Conservation (phyloP, 139 green algal genomes). For the Coccomyxa sp. region DNA sequence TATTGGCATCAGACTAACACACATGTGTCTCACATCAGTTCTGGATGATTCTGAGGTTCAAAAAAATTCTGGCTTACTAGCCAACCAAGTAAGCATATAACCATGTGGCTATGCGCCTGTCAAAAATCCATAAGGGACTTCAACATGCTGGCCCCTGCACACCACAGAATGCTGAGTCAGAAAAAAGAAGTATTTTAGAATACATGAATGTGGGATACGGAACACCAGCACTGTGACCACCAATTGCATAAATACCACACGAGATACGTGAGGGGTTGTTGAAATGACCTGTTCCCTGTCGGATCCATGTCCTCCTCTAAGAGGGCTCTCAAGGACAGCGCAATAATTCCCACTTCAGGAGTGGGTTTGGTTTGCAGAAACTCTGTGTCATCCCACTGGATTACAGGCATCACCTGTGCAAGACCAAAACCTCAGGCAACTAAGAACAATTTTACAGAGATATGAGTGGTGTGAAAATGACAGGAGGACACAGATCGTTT, state of each 20-base stretch:
- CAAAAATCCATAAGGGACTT: conserved; percentile 71
- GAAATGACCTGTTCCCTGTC: not conserved
- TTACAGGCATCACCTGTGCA: conserved; percentile 32
- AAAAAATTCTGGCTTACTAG: too few species aligned
- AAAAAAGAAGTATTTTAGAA: not conserved
- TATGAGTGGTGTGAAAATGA: not conserved
- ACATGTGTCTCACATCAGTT: too few species aligned
- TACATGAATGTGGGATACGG: not conserved
- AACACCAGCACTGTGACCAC: too few species aligned
- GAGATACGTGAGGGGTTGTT: not conserved
- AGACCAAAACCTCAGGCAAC: not conserved
- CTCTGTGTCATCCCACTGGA: conserved; percentile 29
- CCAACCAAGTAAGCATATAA: too few species aligned
- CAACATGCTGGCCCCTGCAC: conserved; percentile 40
- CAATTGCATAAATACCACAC: not conserved
- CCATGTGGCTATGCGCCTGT: conserved; percentile 15
- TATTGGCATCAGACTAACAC: too few species aligned
- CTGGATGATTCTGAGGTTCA: too few species aligned
- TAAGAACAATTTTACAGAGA: not conserved
- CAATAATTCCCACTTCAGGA: conserved; percentile 33
- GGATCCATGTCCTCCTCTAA: conserved; percentile 54
- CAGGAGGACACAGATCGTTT: not conserved
- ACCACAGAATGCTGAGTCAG: not conserved
- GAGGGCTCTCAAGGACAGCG: conserved; percentile 55
- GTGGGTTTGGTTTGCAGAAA: conserved; percentile 18